Percentiles rank a stretch among this genome's conserved stretches.
Evolutionary conservation across 169 alveolate genomes (phyloP).

Genomic region (Babesia sp.): DNA sequence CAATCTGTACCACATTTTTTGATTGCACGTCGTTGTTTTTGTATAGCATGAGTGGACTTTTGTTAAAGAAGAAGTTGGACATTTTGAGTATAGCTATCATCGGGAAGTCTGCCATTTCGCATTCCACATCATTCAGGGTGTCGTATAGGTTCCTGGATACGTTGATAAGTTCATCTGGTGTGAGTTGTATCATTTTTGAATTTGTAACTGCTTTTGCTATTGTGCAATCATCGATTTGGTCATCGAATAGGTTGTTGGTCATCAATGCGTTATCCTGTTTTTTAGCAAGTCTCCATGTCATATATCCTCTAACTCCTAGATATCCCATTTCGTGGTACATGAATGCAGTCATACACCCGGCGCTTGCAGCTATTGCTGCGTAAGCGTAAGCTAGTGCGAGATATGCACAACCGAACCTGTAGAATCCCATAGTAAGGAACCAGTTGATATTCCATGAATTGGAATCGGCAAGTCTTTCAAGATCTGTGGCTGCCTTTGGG

Average conservation of each 20-base stretch:
- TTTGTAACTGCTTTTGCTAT: constrained; percentile 24
- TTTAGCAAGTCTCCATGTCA: constrained; percentile 27
- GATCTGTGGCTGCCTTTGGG: constrained; percentile 38
- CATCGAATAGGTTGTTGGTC: constrained; percentile 4
- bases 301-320: constrained; percentile 55
- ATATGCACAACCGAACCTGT: constrained; percentile 67
- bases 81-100: constrained; percentile 22
- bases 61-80: constrained; percentile 30
- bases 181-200: constrained; percentile 44
- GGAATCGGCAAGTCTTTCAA: constrained; percentile 34
- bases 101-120: constrained; percentile 59
- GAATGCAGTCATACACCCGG: constrained; percentile 46
- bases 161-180: constrained; percentile 58
- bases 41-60: constrained; percentile 21
- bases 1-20: constrained; percentile 11
- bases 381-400: constrained; percentile 36
- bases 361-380: constrained; percentile 23
- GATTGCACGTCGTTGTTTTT: constrained; percentile 1
- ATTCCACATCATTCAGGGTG: constrained; percentile 33
- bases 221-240: constrained; percentile 7
- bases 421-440: constrained; percentile 64
- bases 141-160: constrained; percentile 59
- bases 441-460: constrained; percentile 51
- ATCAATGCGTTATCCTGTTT: neutral
- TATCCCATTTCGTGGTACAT: constrained; percentile 61